Conservation (phyloP, 2,329 filamentous ascomycete species). For the Cladophialophora carrionii region DNA sequence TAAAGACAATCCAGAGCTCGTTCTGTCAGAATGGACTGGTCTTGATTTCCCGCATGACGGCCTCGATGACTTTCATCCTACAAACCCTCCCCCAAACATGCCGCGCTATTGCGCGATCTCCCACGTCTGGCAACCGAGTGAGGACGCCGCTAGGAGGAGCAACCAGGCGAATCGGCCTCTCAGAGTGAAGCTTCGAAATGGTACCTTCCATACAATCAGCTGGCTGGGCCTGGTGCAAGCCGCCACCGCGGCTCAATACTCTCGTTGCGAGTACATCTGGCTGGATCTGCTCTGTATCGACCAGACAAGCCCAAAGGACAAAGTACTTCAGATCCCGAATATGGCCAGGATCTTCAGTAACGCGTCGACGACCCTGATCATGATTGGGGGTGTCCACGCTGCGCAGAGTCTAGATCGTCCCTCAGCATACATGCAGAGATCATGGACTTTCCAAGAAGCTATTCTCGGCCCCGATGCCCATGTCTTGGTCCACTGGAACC, state of each 20-base stretch:
- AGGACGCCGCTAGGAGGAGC: neutral
- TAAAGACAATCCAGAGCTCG: neutral
- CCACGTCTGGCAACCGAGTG: conserved; percentile 13
- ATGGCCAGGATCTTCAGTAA: conserved; percentile 5
- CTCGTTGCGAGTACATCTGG: neutral
- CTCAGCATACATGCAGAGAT: conserved; percentile 1
- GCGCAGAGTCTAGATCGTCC: conserved; percentile 1
- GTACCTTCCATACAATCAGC: neutral
- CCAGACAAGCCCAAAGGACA: neutral
- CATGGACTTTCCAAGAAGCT: conserved; percentile 8
- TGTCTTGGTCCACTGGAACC: neutral
- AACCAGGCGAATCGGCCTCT: neutral
- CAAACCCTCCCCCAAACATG: neutral
- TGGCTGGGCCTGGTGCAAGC: neutral
- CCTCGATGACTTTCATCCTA: neutral
- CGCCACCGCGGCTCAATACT: neutral
- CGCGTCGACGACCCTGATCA: neutral
- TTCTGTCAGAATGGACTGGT: neutral
- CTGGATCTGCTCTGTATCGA: neutral
- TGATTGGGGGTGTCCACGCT: neutral
- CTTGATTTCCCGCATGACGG: neutral
- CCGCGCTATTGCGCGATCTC: conserved; percentile 4
- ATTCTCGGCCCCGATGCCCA: neutral
- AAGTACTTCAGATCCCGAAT: neutral
- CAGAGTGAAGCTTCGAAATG: neutral